These are phyloP conservation scores for Colletotrichum trifolii DNA, from an alignment of 2,329 filamentous ascomycete species.

Conservation along the genomic window DNA sequence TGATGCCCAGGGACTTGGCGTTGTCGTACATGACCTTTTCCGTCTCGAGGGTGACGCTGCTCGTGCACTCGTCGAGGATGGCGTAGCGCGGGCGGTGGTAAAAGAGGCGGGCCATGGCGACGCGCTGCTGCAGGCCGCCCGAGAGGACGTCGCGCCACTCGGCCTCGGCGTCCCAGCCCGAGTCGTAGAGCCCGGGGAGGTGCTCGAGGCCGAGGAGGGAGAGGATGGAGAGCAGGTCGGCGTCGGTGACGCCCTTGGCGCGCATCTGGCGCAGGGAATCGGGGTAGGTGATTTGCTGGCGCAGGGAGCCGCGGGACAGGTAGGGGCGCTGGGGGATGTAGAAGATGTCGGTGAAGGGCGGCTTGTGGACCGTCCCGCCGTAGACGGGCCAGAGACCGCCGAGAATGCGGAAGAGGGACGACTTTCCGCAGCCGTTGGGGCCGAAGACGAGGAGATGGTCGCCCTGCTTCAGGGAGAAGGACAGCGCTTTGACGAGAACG, in stretches of 20 bases:
- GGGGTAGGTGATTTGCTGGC: conserved; percentile 97
- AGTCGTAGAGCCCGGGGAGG: conserved; percentile 79
- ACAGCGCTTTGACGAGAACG: conserved; percentile 85
- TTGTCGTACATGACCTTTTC: conserved; percentile 98
- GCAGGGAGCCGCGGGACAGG: conserved; percentile 88
- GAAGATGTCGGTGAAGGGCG: conserved; percentile 92
- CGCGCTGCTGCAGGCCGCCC: conserved; percentile 91
- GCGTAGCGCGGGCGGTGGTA: conserved; percentile 94
- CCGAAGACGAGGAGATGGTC: conserved; percentile 95
- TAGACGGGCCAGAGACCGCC: conserved; percentile 98
- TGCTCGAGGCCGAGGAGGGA: conserved; percentile 84
- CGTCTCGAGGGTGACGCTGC: conserved; percentile 92
- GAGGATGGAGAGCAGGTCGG: conserved; percentile 81
- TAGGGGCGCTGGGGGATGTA: conserved; percentile 98
- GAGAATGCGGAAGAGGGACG: conserved; percentile 93
- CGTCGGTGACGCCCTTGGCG: conserved; percentile 83
- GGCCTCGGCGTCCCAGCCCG: conserved; percentile 91
- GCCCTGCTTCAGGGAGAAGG: conserved; percentile 86
- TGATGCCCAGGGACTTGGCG: conserved; percentile 90
- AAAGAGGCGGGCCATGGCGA: conserved; percentile 95
- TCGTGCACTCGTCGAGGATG: conserved; percentile 97
- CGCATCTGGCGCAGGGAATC: conserved; percentile 90
- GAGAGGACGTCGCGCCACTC: conserved; percentile 97
- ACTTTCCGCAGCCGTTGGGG: conserved; percentile 97
- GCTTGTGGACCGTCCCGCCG: conserved; percentile 91